Base-by-base conservation (phyloP, 208 protist genomes). In the Borovskyia barvae region DNA sequence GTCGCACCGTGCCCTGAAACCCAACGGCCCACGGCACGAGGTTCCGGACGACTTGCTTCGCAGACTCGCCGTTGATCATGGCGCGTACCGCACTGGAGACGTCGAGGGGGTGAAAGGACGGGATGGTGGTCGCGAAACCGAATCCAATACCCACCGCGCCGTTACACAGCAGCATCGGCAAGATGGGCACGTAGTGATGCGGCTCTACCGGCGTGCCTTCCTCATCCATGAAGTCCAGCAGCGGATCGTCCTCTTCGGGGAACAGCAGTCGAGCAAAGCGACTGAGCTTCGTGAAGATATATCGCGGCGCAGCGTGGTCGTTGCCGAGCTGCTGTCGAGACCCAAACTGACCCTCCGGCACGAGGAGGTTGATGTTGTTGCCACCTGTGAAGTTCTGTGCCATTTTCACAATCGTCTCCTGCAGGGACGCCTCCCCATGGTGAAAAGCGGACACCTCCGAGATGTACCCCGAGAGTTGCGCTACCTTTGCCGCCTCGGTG, bases 281-380 rank as follows among this genome's bases (percentile, higher is more conserved):
- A 1, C 77, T 85, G 5, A 99, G 90, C 29, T 88, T 82, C 7
- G 99, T 99, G 63, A 95, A 97, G 53, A 97, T 96, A 62, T 97
- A 97, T 42, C 94, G 93, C 32, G 98, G 66, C 11, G 88, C 87
- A 25, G 99, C 98, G 33, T 97, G 88, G 79, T 99, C 99, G 70
- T 95, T 97, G 52, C 99, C 99, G 58, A 99, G 94, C 58, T 97
- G 80, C 52, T 99, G 85, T 19, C 94, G 80, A 25, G 98, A 99
- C 62, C 99, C 99, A 84, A 99, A 99, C 62, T 99, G 96, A 51
- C 99, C 99, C 43, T 87, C 79, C 41, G 98, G 98, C 28, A 97
- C 59, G 12, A 99, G 92, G 15, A 99, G 75, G 71, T 99, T 98
- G 72, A 99, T 94, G 82, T 99, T 99, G 87, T 99, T 99, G 48